Evolutionary conservation across 306 rosid species (phyloP), one percentile per base, ranked within the genome.

Genomic region (Senna tora): DNA sequence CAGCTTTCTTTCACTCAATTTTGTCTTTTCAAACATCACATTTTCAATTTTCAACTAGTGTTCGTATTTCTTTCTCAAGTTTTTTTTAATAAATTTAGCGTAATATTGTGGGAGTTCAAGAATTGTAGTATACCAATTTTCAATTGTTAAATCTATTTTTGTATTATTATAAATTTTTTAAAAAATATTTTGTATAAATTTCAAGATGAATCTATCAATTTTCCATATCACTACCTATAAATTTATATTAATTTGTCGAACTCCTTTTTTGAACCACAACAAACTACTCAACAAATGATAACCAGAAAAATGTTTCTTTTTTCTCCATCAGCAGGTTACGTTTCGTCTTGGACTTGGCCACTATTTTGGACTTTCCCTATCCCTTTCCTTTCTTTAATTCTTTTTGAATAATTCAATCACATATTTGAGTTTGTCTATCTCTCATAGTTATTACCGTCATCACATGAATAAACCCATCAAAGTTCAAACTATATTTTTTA

Each of bases 321-420:
- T 15, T 46, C 3, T 1, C 16, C 5, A 0, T 30, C 22, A 9
- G 5, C 5, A 69, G 50, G 32, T 71, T 45, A 30, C 64, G 74
- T 72, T 38, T 28, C 82, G 49, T 71, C 36, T 2, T 43, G 16
- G 42, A 34, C 55, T 77, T 64, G 60, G 64, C 53, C 65, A 6
- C 0, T 50, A 71, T 16, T 50, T 7, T 4, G 0, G 19, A 17
- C 22, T 16, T 9, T 7, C 17, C 11, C 55, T 16, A n/a, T n/a
- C n/a, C n/a, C n/a, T 3, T 50, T 20, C 55, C n/a, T 50, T 7
- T 25, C 5, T 50, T 17, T 10, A 11, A 0, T 41, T 41, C 6
- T 10, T 41, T 10, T 13, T 36, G 39, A 41, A 41, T 2, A 3
- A 41, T 45, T 45, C 16, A 45, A 45, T 0, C 14, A 45, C 5